Conservation (phyloP, 2,329 filamentous ascomycete genomes). For the Truncatella angustata region DNA sequence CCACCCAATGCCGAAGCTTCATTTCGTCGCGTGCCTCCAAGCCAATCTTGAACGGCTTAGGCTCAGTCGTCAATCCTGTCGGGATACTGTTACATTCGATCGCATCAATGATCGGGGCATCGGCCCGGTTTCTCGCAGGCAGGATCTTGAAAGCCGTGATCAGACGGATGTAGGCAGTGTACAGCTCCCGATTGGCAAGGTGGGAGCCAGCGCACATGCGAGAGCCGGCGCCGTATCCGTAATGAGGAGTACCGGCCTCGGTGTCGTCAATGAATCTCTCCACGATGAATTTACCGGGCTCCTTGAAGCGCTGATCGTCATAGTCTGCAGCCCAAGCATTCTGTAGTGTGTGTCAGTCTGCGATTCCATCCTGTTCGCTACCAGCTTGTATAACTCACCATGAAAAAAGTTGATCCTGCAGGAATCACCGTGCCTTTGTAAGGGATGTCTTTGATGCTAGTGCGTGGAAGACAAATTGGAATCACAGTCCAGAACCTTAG, state of each 20-base stretch:
- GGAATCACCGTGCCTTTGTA: conserved; percentile 69
- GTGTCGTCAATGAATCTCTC: conserved; percentile 5
- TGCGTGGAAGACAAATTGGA: conserved; percentile 72
- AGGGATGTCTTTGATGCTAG: conserved; percentile 68
- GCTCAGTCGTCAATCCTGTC: conserved; percentile 59
- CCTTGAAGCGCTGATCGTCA: conserved; percentile 8
- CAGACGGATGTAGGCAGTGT: conserved; percentile 8
- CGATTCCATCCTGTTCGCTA: background rate
- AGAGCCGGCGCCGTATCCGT: conserved; percentile 6
- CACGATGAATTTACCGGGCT: background rate
- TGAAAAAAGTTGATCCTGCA: conserved; percentile 75
- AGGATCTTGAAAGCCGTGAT: conserved; percentile 2
- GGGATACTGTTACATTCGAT: conserved; percentile 56
- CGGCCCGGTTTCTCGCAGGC: conserved; percentile 39
- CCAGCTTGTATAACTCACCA: conserved; percentile 36
- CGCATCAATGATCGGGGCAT: conserved; percentile 53
- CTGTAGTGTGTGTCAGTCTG: background rate
- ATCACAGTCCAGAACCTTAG: conserved; percentile 79
- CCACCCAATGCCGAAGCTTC: conserved; percentile 51
- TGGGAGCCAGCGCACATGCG: conserved; percentile 8
- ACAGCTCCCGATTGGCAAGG: conserved; percentile 7
- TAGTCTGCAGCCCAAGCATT: conserved; percentile 8
- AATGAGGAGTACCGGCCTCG: conserved; percentile 5
- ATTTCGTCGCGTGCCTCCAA: conserved; percentile 27
- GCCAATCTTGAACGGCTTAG: conserved; percentile 61